Base-by-base conservation (phyloP, 805 yeast genomes). In the Candida dendrica region DNA sequence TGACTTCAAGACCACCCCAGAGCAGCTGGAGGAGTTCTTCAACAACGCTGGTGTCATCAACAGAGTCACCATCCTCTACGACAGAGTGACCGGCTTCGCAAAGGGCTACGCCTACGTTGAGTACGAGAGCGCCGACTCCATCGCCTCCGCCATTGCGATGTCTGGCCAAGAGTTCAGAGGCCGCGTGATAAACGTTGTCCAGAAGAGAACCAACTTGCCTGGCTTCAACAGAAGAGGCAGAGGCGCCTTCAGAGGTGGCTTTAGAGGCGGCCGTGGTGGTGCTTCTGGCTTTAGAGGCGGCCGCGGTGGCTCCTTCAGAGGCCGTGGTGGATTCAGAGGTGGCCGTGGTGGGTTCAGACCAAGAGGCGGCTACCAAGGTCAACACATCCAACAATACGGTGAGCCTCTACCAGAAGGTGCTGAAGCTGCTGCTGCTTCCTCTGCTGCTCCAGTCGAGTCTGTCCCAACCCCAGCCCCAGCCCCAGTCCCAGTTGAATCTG, bases 101-200 rank as follows among this genome's bases (percentile, higher is more conserved):
- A 73, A 70, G 47, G 86, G 85, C 2, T 77, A 75, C 53, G 87
- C 85, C 1, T 81, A 78, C 49, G 65, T 81, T 27, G 80, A 83
- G 49, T 81, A 78, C 52, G 71, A 68, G 13, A 51, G 56, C 7
- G 45, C 47, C 4, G 71, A 63, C 6, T 60, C 72, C 14, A 79
- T 27, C 30, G 10, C 4, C 74, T 6, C 50, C 56, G 85, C 88
- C 1, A 56, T 80, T 11, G 58, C 55, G 13, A 50, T 72, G 30
- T 62, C 71, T 43, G 75, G 70, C 7, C 45, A 66, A 7, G 59
- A 53, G 29, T 64, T 81, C 42, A 64, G 69, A 35, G 77, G 71
- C 1, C 65, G 79, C 43, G 66, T 59, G 19, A 63, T 81, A 29
- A 63, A 63, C 35, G 77, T 78, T 2, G 60, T 67, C 35, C 59